Percentiles rank a stretch among this genome's conserved stretches.
Evolutionary conservation across 192 early-diverging fungal species (phyloP).

Genomic region (Dissophora globulifera): DNA sequence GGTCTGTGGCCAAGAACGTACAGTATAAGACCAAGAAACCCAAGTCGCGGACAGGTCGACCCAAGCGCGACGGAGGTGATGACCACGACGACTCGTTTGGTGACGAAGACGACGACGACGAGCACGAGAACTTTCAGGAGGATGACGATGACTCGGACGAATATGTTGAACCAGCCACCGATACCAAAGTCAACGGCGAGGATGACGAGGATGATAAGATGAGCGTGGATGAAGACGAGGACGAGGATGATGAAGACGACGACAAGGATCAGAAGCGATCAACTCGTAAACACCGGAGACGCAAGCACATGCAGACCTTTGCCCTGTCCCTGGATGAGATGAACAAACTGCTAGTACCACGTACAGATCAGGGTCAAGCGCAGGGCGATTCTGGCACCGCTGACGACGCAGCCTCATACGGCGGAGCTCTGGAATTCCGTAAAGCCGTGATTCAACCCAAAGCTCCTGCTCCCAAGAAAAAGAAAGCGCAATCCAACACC

Average conservation of each 20-base stretch:
- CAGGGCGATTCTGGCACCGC: too few relatives aligned
- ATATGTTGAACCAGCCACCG: constrained; percentile 13
- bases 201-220: constrained; percentile 17
- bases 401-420: too few relatives aligned
- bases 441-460: too few relatives aligned
- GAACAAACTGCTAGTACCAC: not conserved
- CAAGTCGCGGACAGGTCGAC: not conserved
- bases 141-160: constrained; percentile 41
- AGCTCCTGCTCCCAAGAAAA: too few relatives aligned
- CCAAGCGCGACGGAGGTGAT: not conserved
- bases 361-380: not conserved
- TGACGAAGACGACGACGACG: not conserved
- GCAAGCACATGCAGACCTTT: constrained; percentile 8
- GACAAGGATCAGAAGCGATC: not conserved
- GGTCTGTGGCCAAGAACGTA: constrained; percentile 15
- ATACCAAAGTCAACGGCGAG: constrained; percentile 1
- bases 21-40: not conserved
- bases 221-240: not conserved
- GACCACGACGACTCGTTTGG: not conserved
- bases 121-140: not conserved
- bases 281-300: constrained; percentile 7
- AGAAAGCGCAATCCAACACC: too few relatives aligned
- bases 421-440: too few relatives aligned
- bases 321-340: constrained; percentile 17
- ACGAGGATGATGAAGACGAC: not conserved